These are phyloP conservation scores for Taiozyma sp. DNA, from an alignment of 1,139 yeast genomes.

Conservation along the genomic window DNA sequence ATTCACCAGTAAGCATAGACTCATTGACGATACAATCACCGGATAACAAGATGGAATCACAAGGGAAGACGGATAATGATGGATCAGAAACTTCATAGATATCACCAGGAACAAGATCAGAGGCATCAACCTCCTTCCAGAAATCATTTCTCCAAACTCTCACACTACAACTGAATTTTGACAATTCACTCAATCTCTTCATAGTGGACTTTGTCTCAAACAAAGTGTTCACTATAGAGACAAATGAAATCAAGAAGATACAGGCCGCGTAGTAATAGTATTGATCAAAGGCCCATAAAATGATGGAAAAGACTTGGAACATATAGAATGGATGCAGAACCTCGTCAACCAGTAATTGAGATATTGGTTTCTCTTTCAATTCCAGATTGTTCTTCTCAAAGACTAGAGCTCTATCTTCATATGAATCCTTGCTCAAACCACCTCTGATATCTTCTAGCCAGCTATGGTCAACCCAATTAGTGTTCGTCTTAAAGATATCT, in stretches of 20 bases:
- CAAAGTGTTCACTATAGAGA: constrained; percentile 74
- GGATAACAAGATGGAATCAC: constrained; percentile 79
- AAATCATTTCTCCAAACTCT: constrained; percentile 91
- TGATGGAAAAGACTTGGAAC: constrained; percentile 86
- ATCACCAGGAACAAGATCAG: constrained; percentile 95
- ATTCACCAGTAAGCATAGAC: constrained; percentile 95
- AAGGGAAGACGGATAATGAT: constrained; percentile 64
- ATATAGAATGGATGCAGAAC: constrained; percentile 92
- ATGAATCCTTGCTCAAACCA: constrained; percentile 68
- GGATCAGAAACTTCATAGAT: constrained; percentile 90
- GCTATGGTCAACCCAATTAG: constrained; percentile 75
- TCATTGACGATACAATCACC: constrained; percentile 96
- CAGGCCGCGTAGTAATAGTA: constrained; percentile 93
- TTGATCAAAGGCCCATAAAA: constrained; percentile 88
- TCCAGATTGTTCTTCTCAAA: constrained; percentile 77
- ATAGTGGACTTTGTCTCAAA: constrained; percentile 79
- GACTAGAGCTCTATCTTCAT: constrained; percentile 62
- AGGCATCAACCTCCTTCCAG: constrained; percentile 79
- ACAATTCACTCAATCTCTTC: constrained; percentile 64
- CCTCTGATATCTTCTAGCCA: constrained; percentile 66
- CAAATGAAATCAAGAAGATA: constrained; percentile 76
- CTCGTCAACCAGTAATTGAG: constrained; percentile 72
- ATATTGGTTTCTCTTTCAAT: constrained; percentile 64
- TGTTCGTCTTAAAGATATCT: constrained; percentile 78
- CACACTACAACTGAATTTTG: constrained; percentile 70